Percentiles rank a stretch among this genome's conserved stretches.
Evolutionary conservation across 192 early-diverging fungal genomes (phyloP).

Genomic region (Glomus cerebriforme): DNA sequence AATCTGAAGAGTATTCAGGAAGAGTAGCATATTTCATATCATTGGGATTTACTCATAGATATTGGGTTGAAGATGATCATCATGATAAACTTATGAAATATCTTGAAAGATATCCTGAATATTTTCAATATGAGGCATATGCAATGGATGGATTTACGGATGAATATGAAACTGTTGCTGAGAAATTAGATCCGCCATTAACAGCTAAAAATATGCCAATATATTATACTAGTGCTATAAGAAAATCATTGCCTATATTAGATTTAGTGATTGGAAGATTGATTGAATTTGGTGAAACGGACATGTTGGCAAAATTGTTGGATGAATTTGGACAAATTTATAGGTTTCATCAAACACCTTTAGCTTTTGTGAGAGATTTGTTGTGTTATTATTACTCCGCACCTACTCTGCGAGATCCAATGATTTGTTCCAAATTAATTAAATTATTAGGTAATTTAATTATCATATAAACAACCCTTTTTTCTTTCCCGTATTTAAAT

Average conservation of each 20-base stretch:
- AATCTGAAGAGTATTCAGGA: constrained; percentile 48
- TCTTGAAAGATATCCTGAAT: constrained; percentile 69
- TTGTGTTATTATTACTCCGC: constrained; percentile 70
- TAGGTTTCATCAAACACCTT: constrained; percentile 65
- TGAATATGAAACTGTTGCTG: constrained; percentile 36
- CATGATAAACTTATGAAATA: constrained; percentile 66
- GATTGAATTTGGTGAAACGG: constrained; percentile 65
- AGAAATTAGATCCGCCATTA: constrained; percentile 58
- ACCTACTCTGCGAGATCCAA: constrained; percentile 57
- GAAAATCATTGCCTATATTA: constrained; percentile 65
- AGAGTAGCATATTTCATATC: constrained; percentile 68
- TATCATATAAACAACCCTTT: constrained; percentile 33
- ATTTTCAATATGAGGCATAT: constrained; percentile 71
- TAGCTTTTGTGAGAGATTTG: constrained; percentile 68
- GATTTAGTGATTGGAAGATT: constrained; percentile 67
- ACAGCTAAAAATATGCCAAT: constrained; percentile 60
- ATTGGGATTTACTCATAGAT: constrained; percentile 62
- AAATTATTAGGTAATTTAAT: constrained; percentile 58
- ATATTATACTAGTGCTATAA: constrained; percentile 70
- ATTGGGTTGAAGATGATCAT: constrained; percentile 74
- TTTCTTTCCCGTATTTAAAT: constrained; percentile 21
- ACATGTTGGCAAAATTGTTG: constrained; percentile 60
- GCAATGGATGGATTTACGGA: constrained; percentile 38
- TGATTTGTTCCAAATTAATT: constrained; percentile 55
- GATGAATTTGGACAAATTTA: constrained; percentile 65